Base-by-base conservation (phyloP, 1,284 basidiomycete genomes). In the Puccinia triticina region DNA sequence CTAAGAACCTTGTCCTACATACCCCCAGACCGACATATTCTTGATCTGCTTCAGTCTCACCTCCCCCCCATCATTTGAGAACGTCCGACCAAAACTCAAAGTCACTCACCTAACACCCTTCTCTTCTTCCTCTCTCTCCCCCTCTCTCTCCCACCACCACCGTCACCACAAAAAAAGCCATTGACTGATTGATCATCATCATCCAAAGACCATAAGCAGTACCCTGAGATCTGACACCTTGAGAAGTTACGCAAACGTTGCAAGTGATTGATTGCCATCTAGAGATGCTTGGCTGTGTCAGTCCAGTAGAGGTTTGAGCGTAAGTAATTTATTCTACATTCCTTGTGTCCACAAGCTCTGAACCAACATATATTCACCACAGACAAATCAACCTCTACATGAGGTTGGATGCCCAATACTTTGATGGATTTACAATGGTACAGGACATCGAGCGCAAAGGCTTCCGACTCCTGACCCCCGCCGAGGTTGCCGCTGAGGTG, bases 1-100 rank as follows among this genome's bases (percentile, higher is more conserved):
- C 92, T 99, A 86, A 93, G 97, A 85, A 97, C 97, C 77, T 91
- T 99, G 84, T 96, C 94, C 84, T 99, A n/a, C n/a, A n/a, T n/a
- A 99, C 89, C 97, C 97, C 11, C 97, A 99, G 88, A 99, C 97
- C 77, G 97, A 99, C 87, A 95, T 99, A 55, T 99, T 99, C 90
- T 90, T 99, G 87, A 95, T 99, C 88, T 99, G 97, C 88, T 78
- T 83, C 59, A 77, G 75, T 69, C 67, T 78, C 26, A 83, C 82
- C 8, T 77, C 59, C 64, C 82, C 97, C 46, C 94, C 97, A 34
- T 94, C 93, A 88, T 99, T 95, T 87, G 97, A 99, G 89, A 99
- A 99, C 90, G 95, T 99, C 83, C 92, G 93, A 88, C 97, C 95
- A 85, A 98, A 98, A n/a, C n/a, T n/a, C n/a, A n/a, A n/a, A 91